Base-by-base conservation (phyloP, 2,329 filamentous ascomycete species). In the Lizonia empirigonia region DNA sequence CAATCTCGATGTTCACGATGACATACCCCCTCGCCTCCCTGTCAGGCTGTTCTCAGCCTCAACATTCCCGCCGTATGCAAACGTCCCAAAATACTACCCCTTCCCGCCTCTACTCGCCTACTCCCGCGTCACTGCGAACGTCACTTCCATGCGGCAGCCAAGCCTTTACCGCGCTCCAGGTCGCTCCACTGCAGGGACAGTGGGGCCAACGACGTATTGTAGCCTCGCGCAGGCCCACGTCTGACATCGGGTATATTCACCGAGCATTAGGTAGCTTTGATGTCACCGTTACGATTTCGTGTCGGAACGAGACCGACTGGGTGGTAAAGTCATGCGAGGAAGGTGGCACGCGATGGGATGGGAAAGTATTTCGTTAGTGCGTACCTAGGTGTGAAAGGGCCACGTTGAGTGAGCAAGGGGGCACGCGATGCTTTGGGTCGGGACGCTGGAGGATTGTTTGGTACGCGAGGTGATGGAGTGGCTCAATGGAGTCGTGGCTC, bases 131-230 rank as follows among this genome's bases (percentile, higher is more conserved):
- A 42, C 29, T 36, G n/a, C 33, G 38, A 44, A 42, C 42, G 49
- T 52, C 49, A 52, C 41, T 24, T 27, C 33, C 22, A 30, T 20
- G 7, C 39, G 16, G 33, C 18, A 42, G 44, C 42, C 42, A 52
- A 52, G 49, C 22, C 33, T 27, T n/a, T 29, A 10, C 42, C 38
- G 49, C 42, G 49, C 37, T 38, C 49, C 22, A 47, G 37, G 33
- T 42, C 19, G 42, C 37, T 36, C 37, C 38, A 29, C 42, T 41
- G 49, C 42, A 47, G 49, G 37, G 44, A 52, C 49, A 46, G 49
- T 52, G 49, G 49, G 42, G 26, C 32, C 26, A 44, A 45, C 41
- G 48, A 46, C 48, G 48, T n/a, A n/a, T n/a, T n/a, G n/a, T 51
- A 51, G 48, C 32, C 26, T 22, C 10, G 32, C 16, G 26, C 12